Percentiles rank a stretch among this genome's conserved stretches.
Conservation (phyloP, 345 rosid genomes). For the Sapria himalayana region DNA sequence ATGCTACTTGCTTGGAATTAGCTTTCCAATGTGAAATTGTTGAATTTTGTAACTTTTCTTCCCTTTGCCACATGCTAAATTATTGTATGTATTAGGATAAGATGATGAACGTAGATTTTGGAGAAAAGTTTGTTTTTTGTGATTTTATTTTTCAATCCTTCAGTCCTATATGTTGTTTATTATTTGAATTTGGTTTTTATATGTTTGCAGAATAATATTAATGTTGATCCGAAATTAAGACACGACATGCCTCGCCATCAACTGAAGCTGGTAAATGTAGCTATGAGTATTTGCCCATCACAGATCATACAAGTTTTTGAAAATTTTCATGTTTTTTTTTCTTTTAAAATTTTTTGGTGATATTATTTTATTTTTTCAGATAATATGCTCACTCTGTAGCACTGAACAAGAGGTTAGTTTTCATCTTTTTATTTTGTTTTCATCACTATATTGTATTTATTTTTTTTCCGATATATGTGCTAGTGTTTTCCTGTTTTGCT, state of each 20-base stretch:
- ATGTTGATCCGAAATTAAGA: slow-evolving; percentile 31
- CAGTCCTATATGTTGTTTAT: too few species aligned
- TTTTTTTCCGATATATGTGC: neutral
- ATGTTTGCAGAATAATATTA: slow-evolving; percentile 35
- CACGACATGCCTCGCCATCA: slow-evolving; percentile 76
- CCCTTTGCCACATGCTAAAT: neutral
- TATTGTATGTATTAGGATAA: neutral
- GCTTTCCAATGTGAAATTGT: slow-evolving; percentile 3
- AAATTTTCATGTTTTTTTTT: neutral
- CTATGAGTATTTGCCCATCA: neutral
- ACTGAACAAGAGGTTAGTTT: slow-evolving; percentile 64
- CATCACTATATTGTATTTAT: neutral
- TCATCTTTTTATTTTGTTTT: slow-evolving; percentile 1
- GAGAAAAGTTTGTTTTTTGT: too few species aligned
- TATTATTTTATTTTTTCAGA: slow-evolving; percentile 14
- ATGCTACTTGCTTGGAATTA: neutral
- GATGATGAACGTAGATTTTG: too few species aligned
- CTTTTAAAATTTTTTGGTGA: neutral
- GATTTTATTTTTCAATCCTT: too few species aligned
- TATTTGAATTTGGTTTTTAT: neutral
- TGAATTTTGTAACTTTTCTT: neutral
- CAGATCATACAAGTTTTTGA: too few species aligned
- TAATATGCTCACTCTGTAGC: slow-evolving; percentile 63
- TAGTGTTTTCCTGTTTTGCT: slow-evolving; percentile 5
- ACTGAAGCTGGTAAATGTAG: slow-evolving; percentile 29